Evolutionary conservation across 139 green algal species (phyloP).

Genomic region (Microglena sp.): DNA sequence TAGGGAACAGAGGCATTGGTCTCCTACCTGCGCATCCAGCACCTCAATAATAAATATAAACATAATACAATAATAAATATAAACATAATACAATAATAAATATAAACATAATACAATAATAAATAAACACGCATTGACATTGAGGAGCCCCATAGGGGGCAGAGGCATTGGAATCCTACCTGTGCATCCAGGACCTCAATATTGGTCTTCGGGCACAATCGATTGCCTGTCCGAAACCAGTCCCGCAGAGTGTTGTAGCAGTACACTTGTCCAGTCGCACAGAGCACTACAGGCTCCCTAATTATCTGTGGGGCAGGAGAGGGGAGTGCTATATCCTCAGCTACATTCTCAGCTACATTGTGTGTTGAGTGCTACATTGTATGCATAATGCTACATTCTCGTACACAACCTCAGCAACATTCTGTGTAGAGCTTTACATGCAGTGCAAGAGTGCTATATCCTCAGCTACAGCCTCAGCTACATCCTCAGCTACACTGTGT

Average conservation of each 20-base stretch:
- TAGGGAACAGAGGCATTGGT: too few relatives aligned
- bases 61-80: too few relatives aligned
- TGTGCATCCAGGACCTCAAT: conserved; percentile 23
- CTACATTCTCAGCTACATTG: too few relatives aligned
- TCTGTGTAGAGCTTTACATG: too few relatives aligned
- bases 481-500: too few relatives aligned
- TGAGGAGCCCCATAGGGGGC: not conserved
- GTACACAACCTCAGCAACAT: not conserved
- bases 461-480: too few relatives aligned
- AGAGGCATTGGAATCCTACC: conserved; percentile 7
- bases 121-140: too few relatives aligned
- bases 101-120: too few relatives aligned
- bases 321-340: not conserved
- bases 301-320: conserved; percentile 28
- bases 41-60: not conserved
- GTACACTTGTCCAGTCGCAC: conserved; percentile 16
- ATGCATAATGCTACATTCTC: too few relatives aligned
- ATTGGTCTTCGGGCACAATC: conserved; percentile 25
- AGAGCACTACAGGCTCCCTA: conserved; percentile 23
- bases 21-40: too few relatives aligned
- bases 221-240: conserved; percentile 23
- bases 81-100: not conserved
- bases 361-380: too few relatives aligned
- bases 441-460: too few relatives aligned
- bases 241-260: conserved; percentile 14